A percentile compares a stretch with the other conserved stretches of the same genome.
Evolutionary conservation across 352 stramenopile genomes (phyloP).

Genomic region (Pythium rishiriense): DNA sequence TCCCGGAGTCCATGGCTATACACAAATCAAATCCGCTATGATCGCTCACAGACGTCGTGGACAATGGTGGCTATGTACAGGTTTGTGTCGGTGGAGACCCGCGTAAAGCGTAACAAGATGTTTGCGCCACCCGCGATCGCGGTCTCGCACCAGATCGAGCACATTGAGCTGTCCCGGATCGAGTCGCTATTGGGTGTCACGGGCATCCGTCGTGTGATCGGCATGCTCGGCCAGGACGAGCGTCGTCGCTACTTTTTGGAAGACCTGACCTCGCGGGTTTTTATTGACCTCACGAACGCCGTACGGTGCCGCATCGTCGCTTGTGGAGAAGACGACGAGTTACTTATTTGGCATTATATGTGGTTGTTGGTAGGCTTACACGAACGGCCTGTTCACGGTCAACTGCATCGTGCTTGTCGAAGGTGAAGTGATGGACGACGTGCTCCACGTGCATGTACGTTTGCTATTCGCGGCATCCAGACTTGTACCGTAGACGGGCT

Average conservation of each 20-base stretch:
- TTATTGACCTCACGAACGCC: slow-evolving; percentile 70
- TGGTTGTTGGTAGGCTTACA: slow-evolving; percentile 58
- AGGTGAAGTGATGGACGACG: slow-evolving; percentile 92
- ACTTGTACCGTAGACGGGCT: neutral
- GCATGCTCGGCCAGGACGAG: slow-evolving; percentile 85
- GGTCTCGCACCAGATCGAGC: slow-evolving; percentile 55
- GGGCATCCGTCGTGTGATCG: slow-evolving; percentile 76
- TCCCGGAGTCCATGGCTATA: too few species aligned
- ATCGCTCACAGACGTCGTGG: too few species aligned
- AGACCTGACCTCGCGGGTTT: slow-evolving; percentile 81
- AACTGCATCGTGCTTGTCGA: slow-evolving; percentile 93
- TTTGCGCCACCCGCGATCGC: slow-evolving; percentile 66
- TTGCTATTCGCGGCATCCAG: too few species aligned
- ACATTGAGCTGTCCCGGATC: slow-evolving; percentile 87
- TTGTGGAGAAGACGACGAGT: neutral
- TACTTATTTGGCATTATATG: neutral
- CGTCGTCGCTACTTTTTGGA: slow-evolving; percentile 77
- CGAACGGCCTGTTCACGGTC: slow-evolving; percentile 89
- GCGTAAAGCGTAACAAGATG: slow-evolving; percentile 82
- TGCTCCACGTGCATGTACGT: slow-evolving; percentile 86
- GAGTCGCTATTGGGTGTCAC: slow-evolving; percentile 84
- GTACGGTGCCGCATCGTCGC: slow-evolving; percentile 23
- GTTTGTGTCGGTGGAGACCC: slow-evolving; percentile 68
- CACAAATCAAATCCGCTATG: too few species aligned
- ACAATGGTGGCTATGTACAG: slow-evolving; percentile 27